These are phyloP conservation scores for Aechmea fasciata DNA, from an alignment of 176 grass and related monocot genomes.

Conservation along the genomic window DNA sequence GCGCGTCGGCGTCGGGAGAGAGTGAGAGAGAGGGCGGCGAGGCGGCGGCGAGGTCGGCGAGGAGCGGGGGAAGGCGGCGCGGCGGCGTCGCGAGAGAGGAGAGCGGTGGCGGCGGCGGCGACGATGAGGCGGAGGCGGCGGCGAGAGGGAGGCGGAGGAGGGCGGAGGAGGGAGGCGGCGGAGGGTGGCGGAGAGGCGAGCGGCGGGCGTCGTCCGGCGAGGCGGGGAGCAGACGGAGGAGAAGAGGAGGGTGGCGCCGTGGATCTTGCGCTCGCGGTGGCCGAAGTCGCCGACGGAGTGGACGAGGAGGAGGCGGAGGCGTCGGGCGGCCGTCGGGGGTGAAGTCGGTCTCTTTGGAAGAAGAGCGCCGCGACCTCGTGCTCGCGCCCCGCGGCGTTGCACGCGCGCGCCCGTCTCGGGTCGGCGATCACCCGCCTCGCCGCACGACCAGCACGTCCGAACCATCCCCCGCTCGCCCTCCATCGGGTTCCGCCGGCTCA, in stretches of 20 bases:
- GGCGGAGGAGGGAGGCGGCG: conserved; percentile 30
- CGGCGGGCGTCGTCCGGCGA: conserved; percentile 32
- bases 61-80: conserved; percentile 15
- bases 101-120: conserved; percentile 21
- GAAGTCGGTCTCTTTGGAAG: conserved; percentile 35
- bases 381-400: conserved; percentile 33
- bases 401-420: conserved; percentile 31
- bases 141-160: conserved; percentile 42
- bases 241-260: conserved; percentile 19
- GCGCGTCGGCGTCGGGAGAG: conserved; percentile 36
- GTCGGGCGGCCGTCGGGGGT: conserved; percentile 27
- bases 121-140: conserved; percentile 46
- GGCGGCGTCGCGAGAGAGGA: conserved; percentile 49
- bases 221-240: conserved; percentile 9
- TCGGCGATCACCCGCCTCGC: conserved; percentile 25
- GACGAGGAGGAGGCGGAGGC: conserved; percentile 24
- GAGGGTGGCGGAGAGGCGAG: conserved; percentile 39
- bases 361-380: conserved; percentile 25
- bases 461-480: conserved; percentile 31
- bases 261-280: conserved; percentile 44
- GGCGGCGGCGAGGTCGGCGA: conserved; percentile 41
- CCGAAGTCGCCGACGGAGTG: conserved; percentile 18
- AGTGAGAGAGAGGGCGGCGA: conserved; percentile 31
- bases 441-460: conserved; percentile 32
- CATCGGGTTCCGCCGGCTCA: background rate